Conservation (phyloP, 1,284 basidiomycete species). For the Schizophyllum amplum region DNA sequence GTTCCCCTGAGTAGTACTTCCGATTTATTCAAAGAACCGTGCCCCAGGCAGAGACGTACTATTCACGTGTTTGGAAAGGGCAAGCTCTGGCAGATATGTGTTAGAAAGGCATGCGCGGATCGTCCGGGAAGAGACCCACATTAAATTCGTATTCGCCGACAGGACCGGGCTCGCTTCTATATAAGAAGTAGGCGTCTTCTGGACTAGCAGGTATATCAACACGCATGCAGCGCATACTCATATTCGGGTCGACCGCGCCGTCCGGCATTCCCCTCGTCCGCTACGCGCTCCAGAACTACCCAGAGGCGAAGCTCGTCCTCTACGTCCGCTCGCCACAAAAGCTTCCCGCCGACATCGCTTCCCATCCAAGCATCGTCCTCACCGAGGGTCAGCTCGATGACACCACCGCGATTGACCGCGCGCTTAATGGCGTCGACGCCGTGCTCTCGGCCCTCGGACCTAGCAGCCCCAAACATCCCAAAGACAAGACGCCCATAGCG, state of each 20-base stretch:
- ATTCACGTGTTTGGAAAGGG: too few relatives aligned
- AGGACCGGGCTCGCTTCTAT: too few relatives aligned
- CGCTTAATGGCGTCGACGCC: conserved; percentile 48
- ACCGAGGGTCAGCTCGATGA: conserved; percentile 52
- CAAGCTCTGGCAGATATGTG: too few relatives aligned
- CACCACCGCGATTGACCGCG: conserved; percentile 34
- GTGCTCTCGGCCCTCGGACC: conserved; percentile 64
- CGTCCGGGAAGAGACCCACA: too few relatives aligned
- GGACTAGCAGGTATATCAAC: too few relatives aligned
- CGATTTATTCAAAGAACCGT: too few relatives aligned
- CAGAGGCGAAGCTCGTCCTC: conserved; percentile 40
- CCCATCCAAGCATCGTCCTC: conserved; percentile 9
- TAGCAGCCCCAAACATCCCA: conserved; percentile 16
- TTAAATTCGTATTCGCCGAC: too few relatives aligned
- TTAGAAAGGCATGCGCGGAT: too few relatives aligned
- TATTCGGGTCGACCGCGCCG: conserved; percentile 54
- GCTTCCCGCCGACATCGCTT: conserved; percentile 40
- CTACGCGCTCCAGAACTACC: conserved; percentile 34
- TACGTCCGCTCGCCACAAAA: conserved; percentile 52
- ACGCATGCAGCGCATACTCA: conserved; percentile 22
- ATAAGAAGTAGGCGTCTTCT: too few relatives aligned
- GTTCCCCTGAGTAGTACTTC: too few relatives aligned
- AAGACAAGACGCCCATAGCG: conserved; percentile 46
- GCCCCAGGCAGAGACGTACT: too few relatives aligned
- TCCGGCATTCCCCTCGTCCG: conserved; percentile 46